phyloP scores from a whole-genome alignment of 805 yeast genomes.

The Kuraishia cidri region DNA sequence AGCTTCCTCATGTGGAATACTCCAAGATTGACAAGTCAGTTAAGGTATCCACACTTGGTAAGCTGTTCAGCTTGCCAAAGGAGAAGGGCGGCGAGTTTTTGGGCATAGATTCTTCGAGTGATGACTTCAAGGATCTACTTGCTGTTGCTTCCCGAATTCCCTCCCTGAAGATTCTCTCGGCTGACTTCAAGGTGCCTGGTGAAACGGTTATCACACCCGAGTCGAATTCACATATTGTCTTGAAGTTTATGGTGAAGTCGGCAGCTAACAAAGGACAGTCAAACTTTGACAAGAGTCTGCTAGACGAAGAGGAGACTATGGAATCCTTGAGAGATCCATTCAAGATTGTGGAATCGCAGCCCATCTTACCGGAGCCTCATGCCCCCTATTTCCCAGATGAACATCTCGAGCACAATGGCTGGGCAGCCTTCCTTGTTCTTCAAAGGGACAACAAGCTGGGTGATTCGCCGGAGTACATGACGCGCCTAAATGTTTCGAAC shows the following conservation, averaged over 20 bases:
- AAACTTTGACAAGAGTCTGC: constrained; percentile 19
- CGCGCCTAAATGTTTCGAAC: constrained; percentile 45
- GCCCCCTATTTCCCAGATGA: constrained; percentile 68
- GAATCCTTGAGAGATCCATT: constrained; percentile 70
- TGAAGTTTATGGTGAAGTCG: constrained; percentile 72
- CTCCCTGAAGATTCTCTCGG: constrained; percentile 51
- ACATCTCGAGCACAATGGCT: constrained; percentile 26
- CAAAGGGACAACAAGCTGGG: constrained; percentile 78
- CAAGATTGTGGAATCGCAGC: constrained; percentile 55
- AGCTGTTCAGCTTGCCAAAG: constrained; percentile 50
- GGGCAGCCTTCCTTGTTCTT: constrained; percentile 61
- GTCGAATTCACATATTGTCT: constrained; percentile 63
- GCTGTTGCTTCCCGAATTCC: constrained; percentile 62
- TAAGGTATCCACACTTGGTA: constrained; percentile 57
- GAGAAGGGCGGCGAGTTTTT: constrained; percentile 46
- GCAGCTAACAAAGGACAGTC: constrained; percentile 49
- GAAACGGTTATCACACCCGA: constrained; percentile 64
- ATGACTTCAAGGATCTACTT: constrained; percentile 38
- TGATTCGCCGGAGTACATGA: constrained; percentile 53
- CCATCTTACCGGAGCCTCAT: constrained; percentile 53
- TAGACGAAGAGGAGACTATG: constrained; percentile 51
- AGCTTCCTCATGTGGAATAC: constrained; percentile 66
- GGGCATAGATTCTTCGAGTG: constrained; percentile 37
- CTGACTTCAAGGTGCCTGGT: constrained; percentile 82
- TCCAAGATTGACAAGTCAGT: constrained; percentile 38